Conservation (phyloP, 345 rosid genomes). For the sweet orange (Citrus sinensis) region DVS_A1.0 CM039169.1:28791501-28792000, state of each 20-base stretch:
- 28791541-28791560: conserved; percentile 48
- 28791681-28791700: conserved; percentile 39
- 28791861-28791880: conserved; percentile 36
- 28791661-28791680: conserved; percentile 46
- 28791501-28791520: conserved; percentile 36
- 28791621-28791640: conserved; percentile 56
- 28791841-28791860: conserved; percentile 29
- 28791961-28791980: conserved; percentile 37
- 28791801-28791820: conserved; percentile 30
- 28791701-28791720: conserved; percentile 40
- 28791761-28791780: conserved; percentile 42
- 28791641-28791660: conserved; percentile 46
- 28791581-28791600: conserved; percentile 53
- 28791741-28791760: conserved; percentile 47
- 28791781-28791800: conserved; percentile 37
- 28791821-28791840: conserved; percentile 31
- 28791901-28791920: conserved; percentile 41
- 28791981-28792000: conserved; percentile 18
- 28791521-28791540: conserved; percentile 44
- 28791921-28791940: conserved; percentile 24
- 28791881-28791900: conserved; percentile 35
- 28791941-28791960: conserved; percentile 44
- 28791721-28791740: conserved; percentile 37
- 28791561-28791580: conserved; percentile 46
- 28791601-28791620: conserved; percentile 42